phyloP scores from a whole-genome alignment of 2,329 filamentous ascomycete species.

The Hyphodiscus sp. region DNA sequence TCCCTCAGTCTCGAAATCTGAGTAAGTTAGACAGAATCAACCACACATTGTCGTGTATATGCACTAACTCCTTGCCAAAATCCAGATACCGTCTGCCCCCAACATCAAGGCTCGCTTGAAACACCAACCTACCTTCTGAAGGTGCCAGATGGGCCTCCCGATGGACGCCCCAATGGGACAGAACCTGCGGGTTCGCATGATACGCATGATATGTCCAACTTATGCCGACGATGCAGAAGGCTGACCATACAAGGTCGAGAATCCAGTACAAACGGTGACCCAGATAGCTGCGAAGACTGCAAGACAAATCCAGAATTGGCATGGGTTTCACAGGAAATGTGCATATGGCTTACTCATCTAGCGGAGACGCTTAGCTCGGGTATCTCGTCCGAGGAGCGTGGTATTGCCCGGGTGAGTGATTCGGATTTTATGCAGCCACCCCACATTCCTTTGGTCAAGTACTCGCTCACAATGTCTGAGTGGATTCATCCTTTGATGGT shows the following conservation, averaged over 20 bases:
- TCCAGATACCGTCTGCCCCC: slow-evolving; percentile 15
- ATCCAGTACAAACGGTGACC: slow-evolving; percentile 1
- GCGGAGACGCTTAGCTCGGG: slow-evolving; percentile 24
- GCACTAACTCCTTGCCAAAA: slow-evolving; percentile 10
- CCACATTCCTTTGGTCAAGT: neutral
- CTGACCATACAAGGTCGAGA: slow-evolving; percentile 15
- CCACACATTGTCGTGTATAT: neutral
- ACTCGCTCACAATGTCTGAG: slow-evolving; percentile 3
- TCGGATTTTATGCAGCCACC: slow-evolving; percentile 10
- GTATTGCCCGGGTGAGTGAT: slow-evolving; percentile 23
- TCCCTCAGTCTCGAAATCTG: slow-evolving; percentile 8
- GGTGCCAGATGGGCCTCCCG: neutral
- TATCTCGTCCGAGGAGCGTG: slow-evolving; percentile 21
- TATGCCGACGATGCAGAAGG: slow-evolving; percentile 22
- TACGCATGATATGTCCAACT: slow-evolving; percentile 10
- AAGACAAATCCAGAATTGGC: slow-evolving; percentile 19
- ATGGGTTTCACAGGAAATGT: slow-evolving; percentile 20
- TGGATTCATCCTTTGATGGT: neutral
- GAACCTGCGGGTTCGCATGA: slow-evolving; percentile 9
- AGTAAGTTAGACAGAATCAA: slow-evolving; percentile 13
- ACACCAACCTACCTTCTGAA: slow-evolving; percentile 6
- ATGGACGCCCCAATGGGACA: neutral
- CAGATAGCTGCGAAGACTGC: slow-evolving; percentile 20
- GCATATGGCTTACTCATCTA: slow-evolving; percentile 25
- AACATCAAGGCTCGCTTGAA: slow-evolving; percentile 8